Conservation (phyloP, 1,284 basidiomycete species). For the Sanguinoderma infundibulare region DNA sequence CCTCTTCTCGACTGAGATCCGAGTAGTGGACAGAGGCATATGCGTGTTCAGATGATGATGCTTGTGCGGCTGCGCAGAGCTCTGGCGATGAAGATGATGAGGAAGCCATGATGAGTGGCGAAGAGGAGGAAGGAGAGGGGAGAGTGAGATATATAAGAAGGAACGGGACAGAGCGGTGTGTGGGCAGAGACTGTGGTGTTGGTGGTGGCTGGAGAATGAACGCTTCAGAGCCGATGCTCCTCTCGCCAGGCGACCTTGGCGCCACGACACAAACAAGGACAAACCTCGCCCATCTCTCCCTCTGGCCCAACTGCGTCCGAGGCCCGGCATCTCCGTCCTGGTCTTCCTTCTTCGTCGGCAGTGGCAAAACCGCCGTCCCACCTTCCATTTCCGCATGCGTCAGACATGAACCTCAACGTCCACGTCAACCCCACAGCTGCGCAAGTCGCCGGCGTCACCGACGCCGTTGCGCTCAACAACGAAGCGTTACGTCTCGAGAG, state of each 20-base stretch:
- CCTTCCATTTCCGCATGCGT: background rate
- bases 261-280: conserved; percentile 25
- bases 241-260: conserved; percentile 20
- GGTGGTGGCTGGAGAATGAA: conserved; percentile 28
- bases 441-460: conserved; percentile 5
- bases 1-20: conserved; percentile 60
- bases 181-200: conserved; percentile 21
- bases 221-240: conserved; percentile 20
- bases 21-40: conserved; percentile 28
- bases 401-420: background rate
- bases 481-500: conserved; percentile 28
- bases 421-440: conserved; percentile 19
- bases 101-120: conserved; percentile 47
- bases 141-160: conserved; percentile 37
- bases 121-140: conserved; percentile 29
- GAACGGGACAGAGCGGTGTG: conserved; percentile 23
- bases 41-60: conserved; percentile 37
- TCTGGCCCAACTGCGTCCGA: background rate
- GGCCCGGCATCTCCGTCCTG: background rate
- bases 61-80: conserved; percentile 53
- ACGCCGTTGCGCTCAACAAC: conserved; percentile 27
- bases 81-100: conserved; percentile 78
- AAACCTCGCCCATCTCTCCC: conserved; percentile 4
- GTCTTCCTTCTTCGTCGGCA: background rate
- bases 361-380: background rate